A percentile compares a stretch with the other conserved stretches of the same genome.
Evolutionary conservation across 2,329 filamentous ascomycete genomes (phyloP).

Genomic region (Aureobasidium vineae): DNA sequence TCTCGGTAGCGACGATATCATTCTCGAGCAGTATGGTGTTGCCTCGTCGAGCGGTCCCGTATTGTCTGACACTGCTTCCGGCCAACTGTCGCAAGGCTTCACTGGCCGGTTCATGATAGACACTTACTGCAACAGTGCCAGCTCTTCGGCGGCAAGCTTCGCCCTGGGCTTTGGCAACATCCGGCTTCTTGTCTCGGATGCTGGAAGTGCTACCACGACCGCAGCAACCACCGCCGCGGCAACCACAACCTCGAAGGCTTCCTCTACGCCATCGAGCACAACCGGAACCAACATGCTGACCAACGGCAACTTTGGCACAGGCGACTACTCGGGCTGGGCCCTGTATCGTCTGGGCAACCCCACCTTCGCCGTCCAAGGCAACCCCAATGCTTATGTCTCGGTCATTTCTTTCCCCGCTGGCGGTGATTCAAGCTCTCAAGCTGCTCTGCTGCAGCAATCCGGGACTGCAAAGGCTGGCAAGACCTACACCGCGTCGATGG

Average conservation of each 20-base stretch:
- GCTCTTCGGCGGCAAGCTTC: slow-evolving; percentile 11
- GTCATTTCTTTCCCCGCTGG: slow-evolving; percentile 15
- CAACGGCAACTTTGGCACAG: slow-evolving; percentile 18
- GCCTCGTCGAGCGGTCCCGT: slow-evolving; percentile 1
- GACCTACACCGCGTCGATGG: slow-evolving; percentile 9
- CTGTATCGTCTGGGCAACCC: slow-evolving; percentile 10
- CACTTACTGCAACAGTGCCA: slow-evolving; percentile 24
- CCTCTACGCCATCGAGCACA: not conserved
- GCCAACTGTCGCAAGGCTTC: not conserved
- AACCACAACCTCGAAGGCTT: not conserved
- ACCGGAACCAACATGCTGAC: slow-evolving; percentile 4
- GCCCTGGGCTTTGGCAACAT: slow-evolving; percentile 23
- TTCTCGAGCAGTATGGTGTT: slow-evolving; percentile 24
- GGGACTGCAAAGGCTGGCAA: not conserved
- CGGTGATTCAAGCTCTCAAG: slow-evolving; percentile 16
- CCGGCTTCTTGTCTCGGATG: slow-evolving; percentile 6
- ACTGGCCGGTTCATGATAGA: slow-evolving; percentile 16
- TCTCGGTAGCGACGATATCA: slow-evolving; percentile 15
- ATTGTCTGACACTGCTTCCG: slow-evolving; percentile 14
- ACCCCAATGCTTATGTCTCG: slow-evolving; percentile 2
- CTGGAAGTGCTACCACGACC: not conserved
- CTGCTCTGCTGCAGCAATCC: slow-evolving; percentile 16
- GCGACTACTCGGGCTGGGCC: slow-evolving; percentile 9
- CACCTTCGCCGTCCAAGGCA: slow-evolving; percentile 16
- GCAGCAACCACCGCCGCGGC: not conserved